These are phyloP conservation scores for Rutstroemia sp. DNA, from an alignment of 2,329 filamentous ascomycete species.

Conservation along the genomic window DNA sequence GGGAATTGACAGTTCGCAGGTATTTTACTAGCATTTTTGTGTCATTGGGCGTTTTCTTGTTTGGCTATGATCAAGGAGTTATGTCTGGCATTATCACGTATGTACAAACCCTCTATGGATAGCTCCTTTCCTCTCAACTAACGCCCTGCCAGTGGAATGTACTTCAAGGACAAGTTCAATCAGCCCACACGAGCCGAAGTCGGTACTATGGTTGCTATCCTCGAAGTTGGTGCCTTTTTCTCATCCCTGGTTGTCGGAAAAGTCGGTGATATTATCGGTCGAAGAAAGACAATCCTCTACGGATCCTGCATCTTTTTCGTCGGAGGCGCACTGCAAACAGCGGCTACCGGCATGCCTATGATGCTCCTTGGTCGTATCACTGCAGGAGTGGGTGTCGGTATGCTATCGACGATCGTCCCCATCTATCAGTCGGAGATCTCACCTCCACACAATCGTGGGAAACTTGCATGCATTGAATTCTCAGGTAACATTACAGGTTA, in stretches of 20 bases:
- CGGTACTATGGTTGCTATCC: slow-evolving; percentile 95
- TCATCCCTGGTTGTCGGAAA: slow-evolving; percentile 80
- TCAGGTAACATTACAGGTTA: slow-evolving; percentile 96
- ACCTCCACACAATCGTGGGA: slow-evolving; percentile 90
- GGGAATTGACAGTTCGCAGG: slow-evolving; percentile 37
- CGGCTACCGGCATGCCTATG: slow-evolving; percentile 77
- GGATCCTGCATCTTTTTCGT: slow-evolving; percentile 82
- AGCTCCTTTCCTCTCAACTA: slow-evolving; percentile 8
- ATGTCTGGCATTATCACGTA: slow-evolving; percentile 72
- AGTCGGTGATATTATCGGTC: slow-evolving; percentile 85
- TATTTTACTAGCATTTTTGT: slow-evolving; percentile 94
- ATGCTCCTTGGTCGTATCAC: slow-evolving; percentile 81
- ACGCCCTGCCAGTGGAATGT: slow-evolving; percentile 55
- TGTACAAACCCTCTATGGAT: slow-evolving; percentile 17
- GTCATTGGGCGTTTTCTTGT: slow-evolving; percentile 78
- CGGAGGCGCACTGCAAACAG: slow-evolving; percentile 79
- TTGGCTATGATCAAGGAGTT: slow-evolving; percentile 84
- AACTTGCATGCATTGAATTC: slow-evolving; percentile 95
- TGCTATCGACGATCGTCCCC: slow-evolving; percentile 84
- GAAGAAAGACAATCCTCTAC: slow-evolving; percentile 84
- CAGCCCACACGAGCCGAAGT: slow-evolving; percentile 81
- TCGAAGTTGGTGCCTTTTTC: slow-evolving; percentile 88
- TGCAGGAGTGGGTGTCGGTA: slow-evolving; percentile 79
- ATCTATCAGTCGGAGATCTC: slow-evolving; percentile 95
- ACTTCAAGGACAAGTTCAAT: slow-evolving; percentile 88